A percentile compares a stretch with the other conserved stretches of the same genome.
Conservation (phyloP, 2,329 filamentous ascomycete species). For the Tolypocladium tropicale region DNA sequence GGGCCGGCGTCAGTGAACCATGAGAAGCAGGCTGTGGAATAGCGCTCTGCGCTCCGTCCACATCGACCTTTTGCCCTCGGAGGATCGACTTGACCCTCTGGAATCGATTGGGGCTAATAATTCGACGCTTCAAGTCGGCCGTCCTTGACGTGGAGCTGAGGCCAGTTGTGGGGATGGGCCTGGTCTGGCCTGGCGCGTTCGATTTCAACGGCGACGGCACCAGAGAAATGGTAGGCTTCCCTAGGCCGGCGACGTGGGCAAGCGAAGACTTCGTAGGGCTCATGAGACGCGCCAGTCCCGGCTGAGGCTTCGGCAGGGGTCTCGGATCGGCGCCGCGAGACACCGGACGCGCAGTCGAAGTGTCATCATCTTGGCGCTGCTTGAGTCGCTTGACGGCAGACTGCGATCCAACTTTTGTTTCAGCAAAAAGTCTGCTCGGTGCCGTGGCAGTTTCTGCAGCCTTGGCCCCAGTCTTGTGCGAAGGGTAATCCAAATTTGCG, state of each 20-base stretch:
- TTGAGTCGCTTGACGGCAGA: constrained; percentile 60
- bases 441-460: constrained; percentile 12
- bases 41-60: constrained; percentile 31
- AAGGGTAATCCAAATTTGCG: constrained; percentile 19
- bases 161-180: constrained; percentile 27
- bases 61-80: constrained; percentile 26
- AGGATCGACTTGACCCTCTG: constrained; percentile 51
- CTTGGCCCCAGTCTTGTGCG: constrained; percentile 12
- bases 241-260: constrained; percentile 32
- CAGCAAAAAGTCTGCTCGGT: constrained; percentile 6
- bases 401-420: constrained; percentile 1
- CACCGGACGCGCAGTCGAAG: constrained; percentile 51
- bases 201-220: constrained; percentile 39
- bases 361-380: constrained; percentile 56
- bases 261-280: constrained; percentile 73
- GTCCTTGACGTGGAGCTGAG: constrained; percentile 20
- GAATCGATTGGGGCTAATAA: constrained; percentile 39
- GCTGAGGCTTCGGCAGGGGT: constrained; percentile 30
- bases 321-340: constrained; percentile 31
- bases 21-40: constrained; percentile 33
- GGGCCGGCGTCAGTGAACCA: constrained; percentile 36
- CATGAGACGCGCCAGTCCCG: constrained; percentile 48
- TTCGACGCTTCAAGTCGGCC: constrained; percentile 22
- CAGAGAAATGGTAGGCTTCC: constrained; percentile 18
- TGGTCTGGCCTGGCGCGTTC: constrained; percentile 29